A percentile compares a stretch with the other conserved stretches of the same genome.
Conservation (phyloP, 2,329 filamentous ascomycete genomes). For the Talaromyces verruculosus region DNA sequence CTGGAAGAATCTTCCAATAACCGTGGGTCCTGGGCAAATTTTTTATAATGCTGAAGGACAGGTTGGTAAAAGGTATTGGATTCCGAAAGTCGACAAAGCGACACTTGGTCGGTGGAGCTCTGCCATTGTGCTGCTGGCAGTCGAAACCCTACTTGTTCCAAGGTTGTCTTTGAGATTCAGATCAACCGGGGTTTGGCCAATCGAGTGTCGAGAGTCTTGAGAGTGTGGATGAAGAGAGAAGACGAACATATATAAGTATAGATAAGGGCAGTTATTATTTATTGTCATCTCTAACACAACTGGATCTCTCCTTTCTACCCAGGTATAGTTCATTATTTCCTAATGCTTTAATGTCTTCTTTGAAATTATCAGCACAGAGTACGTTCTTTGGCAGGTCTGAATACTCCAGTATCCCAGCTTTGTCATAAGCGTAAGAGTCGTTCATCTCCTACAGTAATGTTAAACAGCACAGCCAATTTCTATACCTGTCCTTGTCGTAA, state of each 20-base stretch:
- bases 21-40: neutral
- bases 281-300: slow-evolving; percentile 14
- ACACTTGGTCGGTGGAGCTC: neutral
- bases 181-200: neutral
- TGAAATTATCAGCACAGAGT: slow-evolving; percentile 9
- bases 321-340: slow-evolving; percentile 9
- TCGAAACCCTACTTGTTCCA: neutral
- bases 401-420: neutral
- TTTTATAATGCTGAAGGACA: neutral
- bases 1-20: neutral
- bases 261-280: slow-evolving; percentile 9
- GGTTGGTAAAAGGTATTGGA: neutral
- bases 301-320: neutral
- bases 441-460: neutral
- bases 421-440: neutral
- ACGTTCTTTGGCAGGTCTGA: neutral
- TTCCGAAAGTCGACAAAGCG: neutral
- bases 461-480: neutral
- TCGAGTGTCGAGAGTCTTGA: neutral
- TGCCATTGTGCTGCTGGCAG: neutral
- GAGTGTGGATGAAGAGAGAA: neutral
- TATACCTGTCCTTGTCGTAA: neutral
- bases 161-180: neutral
- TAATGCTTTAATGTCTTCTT: slow-evolving; percentile 16
- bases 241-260: slow-evolving; percentile 1